Base-by-base conservation (phyloP, 208 protist genomes). In the Leishmania arabica region DNA sequence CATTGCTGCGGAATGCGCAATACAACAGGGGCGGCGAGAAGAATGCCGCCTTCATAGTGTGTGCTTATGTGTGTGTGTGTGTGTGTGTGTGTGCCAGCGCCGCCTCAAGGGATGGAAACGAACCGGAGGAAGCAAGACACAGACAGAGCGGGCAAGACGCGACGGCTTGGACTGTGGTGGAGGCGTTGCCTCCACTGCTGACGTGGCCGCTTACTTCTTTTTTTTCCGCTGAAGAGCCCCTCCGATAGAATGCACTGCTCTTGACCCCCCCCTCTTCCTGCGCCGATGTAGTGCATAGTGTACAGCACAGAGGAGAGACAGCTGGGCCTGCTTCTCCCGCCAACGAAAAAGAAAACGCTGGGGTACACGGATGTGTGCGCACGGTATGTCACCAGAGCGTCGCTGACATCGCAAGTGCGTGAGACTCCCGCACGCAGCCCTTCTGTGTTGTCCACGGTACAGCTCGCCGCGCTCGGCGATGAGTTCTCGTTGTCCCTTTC, bases 361-460 rank as follows among this genome's bases (percentile, higher is more conserved):
- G 45, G 9, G 2, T n/a, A 73, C 69, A 37, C 24, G 45, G n/a
- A 40, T 1, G 11, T 34, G 34, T 31, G 66, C 66, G 66, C 31
- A 3, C 17, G 17, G 34, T 6, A 47, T 13, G 7, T 27, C 66
- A n/a, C 7, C 24, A 47, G 40, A 71, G 17, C 15, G 40, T 71
- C 66, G 21, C 31, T 24, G 37, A 24, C 21, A n/a, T n/a, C 17
- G 37, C 66, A 49, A 21, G 66, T n/a, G 21, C 40, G 66, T 24
- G 66, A 71, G 66, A 71, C 66, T 47, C 66, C 40, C 21, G 21
- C 40, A n/a, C 7, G 68, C 40, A 45, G 7, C 34, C 27, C 54
- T 77, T 78, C 17, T 70, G 24, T 58, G 8, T 77, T 60, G 72
- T 79, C 17, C n/a, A 31, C 76, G 70, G 62, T 58, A 76, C 77